Evolutionary conservation across 441 rosid species (phyloP).

Genomic region (Populus trichocarpa): DNA sequence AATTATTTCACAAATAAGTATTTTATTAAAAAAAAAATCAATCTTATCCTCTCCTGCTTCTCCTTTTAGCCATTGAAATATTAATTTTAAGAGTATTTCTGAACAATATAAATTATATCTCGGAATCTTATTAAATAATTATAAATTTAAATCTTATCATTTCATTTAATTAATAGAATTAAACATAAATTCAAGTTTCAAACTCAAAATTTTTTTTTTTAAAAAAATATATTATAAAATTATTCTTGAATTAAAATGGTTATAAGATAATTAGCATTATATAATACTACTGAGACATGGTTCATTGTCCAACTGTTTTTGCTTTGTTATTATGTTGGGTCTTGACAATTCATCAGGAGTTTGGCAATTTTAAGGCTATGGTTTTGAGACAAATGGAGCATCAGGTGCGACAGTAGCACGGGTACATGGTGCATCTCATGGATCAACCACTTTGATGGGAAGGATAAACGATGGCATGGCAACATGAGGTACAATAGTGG

Average conservation of each 20-base stretch:
- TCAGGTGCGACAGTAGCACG: slow-evolving; percentile 29
- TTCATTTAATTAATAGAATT: too few relatives aligned
- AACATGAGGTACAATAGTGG: slow-evolving; percentile 17
- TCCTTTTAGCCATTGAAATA: background rate
- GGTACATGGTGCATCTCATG: slow-evolving; percentile 26
- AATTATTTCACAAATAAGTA: too few relatives aligned
- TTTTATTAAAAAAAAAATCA: too few relatives aligned
- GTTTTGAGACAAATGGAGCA: slow-evolving; percentile 31
- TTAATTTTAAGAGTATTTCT: background rate
- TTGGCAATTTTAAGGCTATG: slow-evolving; percentile 41
- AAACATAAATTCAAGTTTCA: too few relatives aligned
- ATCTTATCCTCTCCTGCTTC: background rate
- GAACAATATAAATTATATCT: slow-evolving; percentile 26
- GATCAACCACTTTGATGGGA: slow-evolving; percentile 30
- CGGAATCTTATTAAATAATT: too few relatives aligned
- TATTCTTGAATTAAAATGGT: too few relatives aligned
- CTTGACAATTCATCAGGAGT: slow-evolving; percentile 27
- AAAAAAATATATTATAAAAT: too few relatives aligned
- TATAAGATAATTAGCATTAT: too few relatives aligned
- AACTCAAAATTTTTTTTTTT: background rate
- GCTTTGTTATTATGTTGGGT: slow-evolving; percentile 11
- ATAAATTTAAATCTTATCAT: too few relatives aligned
- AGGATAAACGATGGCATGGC: slow-evolving; percentile 30
- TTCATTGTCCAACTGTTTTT: too few relatives aligned
- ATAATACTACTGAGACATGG: too few relatives aligned